phyloP scores from a whole-genome alignment of 73 alveolate genomes.

The Stentor roeselii region DNA sequence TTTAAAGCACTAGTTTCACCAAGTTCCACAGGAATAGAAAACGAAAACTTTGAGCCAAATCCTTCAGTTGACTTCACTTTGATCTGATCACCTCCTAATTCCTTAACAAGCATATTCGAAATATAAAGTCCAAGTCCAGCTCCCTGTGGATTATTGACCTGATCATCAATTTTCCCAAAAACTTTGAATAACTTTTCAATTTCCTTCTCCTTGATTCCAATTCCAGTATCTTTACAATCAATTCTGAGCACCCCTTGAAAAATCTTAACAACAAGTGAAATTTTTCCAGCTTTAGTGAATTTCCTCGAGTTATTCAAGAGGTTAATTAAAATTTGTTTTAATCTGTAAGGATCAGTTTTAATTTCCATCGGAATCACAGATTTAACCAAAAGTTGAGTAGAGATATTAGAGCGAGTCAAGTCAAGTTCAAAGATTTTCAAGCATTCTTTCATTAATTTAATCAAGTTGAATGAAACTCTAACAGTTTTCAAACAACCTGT shows the following conservation, averaged over 20 bases:
- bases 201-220: not conserved
- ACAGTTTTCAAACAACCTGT: not conserved
- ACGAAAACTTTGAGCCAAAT: not conserved
- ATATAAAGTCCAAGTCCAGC: conserved; percentile 26
- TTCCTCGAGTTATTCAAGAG: not conserved
- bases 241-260: not conserved
- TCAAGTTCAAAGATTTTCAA: not conserved
- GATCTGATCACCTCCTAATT: not conserved
- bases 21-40: not conserved
- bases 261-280: not conserved
- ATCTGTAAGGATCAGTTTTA: not conserved
- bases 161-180: not conserved
- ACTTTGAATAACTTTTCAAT: not conserved
- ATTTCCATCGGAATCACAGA: not conserved
- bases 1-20: too few relatives aligned
- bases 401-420: not conserved
- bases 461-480: not conserved
- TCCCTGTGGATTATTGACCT: not conserved
- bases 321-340: not conserved
- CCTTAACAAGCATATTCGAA: not conserved
- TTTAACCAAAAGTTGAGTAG: not conserved
- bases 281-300: conserved; percentile 17
- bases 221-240: conserved; percentile 1
- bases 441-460: not conserved
- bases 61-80: conserved; percentile 18